These are phyloP conservation scores for Phlebiopsis gigantea DNA, from an alignment of 768 basidiomycete genomes.

Conservation along the genomic window DNA sequence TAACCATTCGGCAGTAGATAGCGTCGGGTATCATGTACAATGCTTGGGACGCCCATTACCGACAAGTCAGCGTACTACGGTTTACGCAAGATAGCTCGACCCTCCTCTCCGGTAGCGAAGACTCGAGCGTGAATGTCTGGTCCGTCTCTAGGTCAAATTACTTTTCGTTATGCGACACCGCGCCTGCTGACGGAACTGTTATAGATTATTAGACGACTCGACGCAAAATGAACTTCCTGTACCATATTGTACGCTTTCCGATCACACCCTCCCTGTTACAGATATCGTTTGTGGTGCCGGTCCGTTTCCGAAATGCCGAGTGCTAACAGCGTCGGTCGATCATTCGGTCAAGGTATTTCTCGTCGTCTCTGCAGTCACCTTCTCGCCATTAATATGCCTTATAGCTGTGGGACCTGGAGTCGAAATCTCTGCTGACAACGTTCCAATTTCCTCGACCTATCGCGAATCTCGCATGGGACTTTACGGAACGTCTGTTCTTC, in stretches of 20 bases:
- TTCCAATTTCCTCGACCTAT: constrained; percentile 84
- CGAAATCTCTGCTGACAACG: constrained; percentile 73
- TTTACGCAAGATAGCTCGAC: constrained; percentile 81
- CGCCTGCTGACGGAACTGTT: background rate
- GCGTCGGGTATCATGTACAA: constrained; percentile 91
- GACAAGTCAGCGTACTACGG: constrained; percentile 73
- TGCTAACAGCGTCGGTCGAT: constrained; percentile 80
- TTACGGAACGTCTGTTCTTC: constrained; percentile 86
- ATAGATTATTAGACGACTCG: constrained; percentile 71
- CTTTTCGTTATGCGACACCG: background rate
- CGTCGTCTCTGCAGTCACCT: background rate
- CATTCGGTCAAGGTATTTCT: constrained; percentile 80
- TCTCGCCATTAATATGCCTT: constrained; percentile 7
- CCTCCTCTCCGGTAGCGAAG: constrained; percentile 84
- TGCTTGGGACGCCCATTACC: constrained; percentile 95
- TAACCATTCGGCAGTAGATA: constrained; percentile 43
- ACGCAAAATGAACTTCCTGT: constrained; percentile 69
- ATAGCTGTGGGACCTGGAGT: constrained; percentile 78
- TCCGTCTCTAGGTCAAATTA: constrained; percentile 66
- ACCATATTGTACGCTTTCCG: constrained; percentile 76
- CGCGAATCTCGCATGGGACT: constrained; percentile 66
- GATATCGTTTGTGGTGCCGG: constrained; percentile 80
- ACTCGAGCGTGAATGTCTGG: constrained; percentile 88
- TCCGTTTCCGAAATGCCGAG: constrained; percentile 66
- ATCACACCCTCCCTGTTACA: constrained; percentile 89